Base-by-base conservation (phyloP, 306 rosid genomes). In the Potentilla sterilis region DNA sequence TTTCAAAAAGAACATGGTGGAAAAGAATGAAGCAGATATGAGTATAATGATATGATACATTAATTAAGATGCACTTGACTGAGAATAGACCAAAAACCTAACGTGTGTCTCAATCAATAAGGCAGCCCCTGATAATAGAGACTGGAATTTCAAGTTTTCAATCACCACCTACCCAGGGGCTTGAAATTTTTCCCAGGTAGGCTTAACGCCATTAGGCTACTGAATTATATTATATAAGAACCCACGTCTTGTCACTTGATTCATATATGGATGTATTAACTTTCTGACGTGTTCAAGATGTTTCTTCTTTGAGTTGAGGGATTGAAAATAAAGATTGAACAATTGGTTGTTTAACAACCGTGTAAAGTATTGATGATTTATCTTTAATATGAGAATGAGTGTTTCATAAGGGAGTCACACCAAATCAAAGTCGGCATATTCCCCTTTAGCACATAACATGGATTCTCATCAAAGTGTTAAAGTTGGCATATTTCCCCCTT, bases 1-100 rank as follows among this genome's bases (percentile, higher is more conserved):
- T 59, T 37, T 37, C 1, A 15, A 13, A 37, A 72, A 37, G 18
- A 38, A 38, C 8, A 16, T 64, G 47, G 42, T 64, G 69, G 43
- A 35, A 38, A 37, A 64, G 46, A 64, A 51, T 6, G 19, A 67
- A 67, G 70, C 35, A 66, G 40, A 19, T 38, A 40, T 66, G 34
- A 48, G 14, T 48, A 48, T 41, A 63, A 38, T 21, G 18, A 34
- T 9, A 21, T 32, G 59, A 19, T 7, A 54, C 2, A 54, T 19
- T n/a, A 16, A 32, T 34, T 70, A 70, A 10, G 34, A 11, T 55
- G 16, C 21, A n/a, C 4, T 72, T 14, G 40, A 37, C 21, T 55
- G 0, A 71, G 37, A 52, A 52, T 37, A 71, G 48, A 73, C 76
- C 32, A 24, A 41, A 40, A 55, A 62, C 67, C 44, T 21, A 73